Base-by-base conservation (phyloP, 495 filamentous ascomycete genomes). In the Xylaria longipes region DNA sequence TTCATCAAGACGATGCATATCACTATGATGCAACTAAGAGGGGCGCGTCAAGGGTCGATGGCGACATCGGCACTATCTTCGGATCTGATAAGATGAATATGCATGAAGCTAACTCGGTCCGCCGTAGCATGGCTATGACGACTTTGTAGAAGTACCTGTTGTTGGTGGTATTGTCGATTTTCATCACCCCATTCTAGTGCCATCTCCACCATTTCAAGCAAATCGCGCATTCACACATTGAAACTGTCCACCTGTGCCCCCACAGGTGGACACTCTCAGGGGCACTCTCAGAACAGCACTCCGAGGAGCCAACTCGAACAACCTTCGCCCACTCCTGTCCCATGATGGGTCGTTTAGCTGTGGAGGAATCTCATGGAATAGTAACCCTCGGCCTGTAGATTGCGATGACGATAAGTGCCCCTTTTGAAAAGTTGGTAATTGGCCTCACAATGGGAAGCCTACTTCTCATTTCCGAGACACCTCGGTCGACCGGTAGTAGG, bases 41-140 rank as follows among this genome's bases (percentile, higher is more conserved):
- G 70, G 72, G 72, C 66, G 33, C 39, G 39, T 2, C 68, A 67
- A 52, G 69, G 71, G 50, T 61, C 70, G 60, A 20, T 73, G 69
- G 79, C 82, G 81, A 79, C 80, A 81, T 82, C 82, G 82, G 82
- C 71, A 52, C 83, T 85, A 85, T 85, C 83, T 84, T 81, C 72
- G 80, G 83, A 86, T 86, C 84, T 77, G 84, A 86, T 86, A 85
- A 86, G 83, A 85, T 85, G 76, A 39, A 69, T 27, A 29, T 76
- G 72, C 73, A 77, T 74, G 39, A 37, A 35, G 56, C 62, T 68
- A 63, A 41, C 39, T 61, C 39, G 73, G 60, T 31, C 29, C 64
- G 63, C 67, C 71, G 61, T 62, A 65, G 62, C 37, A 31, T 57
- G 62, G 68, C 74, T 69, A 75, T 75, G 75, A 75, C 75, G 73